A percentile compares a stretch with the other conserved stretches of the same genome.
These are phyloP conservation scores for Zizania latifolia DNA, from an alignment of 176 grass and related monocot species.

Conservation along the genomic window DNA sequence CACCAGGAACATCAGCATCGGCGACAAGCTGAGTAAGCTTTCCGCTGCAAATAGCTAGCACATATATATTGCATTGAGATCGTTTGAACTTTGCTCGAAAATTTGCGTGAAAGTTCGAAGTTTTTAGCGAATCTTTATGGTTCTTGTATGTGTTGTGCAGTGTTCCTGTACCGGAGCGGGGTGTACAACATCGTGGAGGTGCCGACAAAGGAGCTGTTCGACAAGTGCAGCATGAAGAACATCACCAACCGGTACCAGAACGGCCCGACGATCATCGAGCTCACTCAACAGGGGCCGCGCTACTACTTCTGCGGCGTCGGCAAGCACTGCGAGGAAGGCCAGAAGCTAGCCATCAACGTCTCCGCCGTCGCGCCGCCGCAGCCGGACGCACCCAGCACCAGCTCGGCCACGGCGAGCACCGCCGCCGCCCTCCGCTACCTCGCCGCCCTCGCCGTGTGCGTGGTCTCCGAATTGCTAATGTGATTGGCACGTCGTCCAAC, in stretches of 20 bases:
- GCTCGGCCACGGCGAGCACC: background rate
- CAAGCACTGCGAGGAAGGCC: conserved; percentile 71
- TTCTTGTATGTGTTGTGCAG: too few species aligned
- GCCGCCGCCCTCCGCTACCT: background rate
- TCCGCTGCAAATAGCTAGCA: background rate
- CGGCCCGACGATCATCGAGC: conserved; percentile 63
- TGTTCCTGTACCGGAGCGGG: conserved; percentile 70
- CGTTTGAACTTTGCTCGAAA: too few species aligned
- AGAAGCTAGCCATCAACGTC: conserved; percentile 71
- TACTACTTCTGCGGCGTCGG: conserved; percentile 82
- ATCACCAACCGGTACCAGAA: conserved; percentile 51
- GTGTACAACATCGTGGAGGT: conserved; percentile 81
- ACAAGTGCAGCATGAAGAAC: conserved; percentile 47
- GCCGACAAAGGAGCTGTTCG: conserved; percentile 52
- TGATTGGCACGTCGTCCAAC: background rate
- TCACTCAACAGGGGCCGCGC: conserved; percentile 42
- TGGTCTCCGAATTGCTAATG: background rate
- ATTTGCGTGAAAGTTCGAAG: background rate
- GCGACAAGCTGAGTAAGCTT: conserved; percentile 66
- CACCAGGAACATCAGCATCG: conserved; percentile 43
- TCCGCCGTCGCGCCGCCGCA: background rate
- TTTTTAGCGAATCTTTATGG: background rate
- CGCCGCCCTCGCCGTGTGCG: background rate
- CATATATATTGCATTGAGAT: background rate
- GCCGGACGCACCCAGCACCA: background rate